Conservation (phyloP, 2,329 filamentous ascomycete genomes). For the Aspergillus sp. region DNA sequence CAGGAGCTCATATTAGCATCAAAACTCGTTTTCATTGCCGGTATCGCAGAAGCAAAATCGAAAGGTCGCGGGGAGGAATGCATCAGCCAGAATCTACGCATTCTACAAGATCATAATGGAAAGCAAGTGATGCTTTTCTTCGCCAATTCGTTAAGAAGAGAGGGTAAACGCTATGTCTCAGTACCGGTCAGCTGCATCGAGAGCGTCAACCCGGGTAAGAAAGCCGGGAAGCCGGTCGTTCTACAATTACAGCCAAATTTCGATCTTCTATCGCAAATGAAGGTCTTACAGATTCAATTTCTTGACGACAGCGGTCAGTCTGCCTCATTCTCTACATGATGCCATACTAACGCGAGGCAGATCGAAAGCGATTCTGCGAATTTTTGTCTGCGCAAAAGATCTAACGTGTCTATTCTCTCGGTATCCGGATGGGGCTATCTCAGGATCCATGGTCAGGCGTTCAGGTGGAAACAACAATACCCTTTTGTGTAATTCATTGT, state of each 20-base stretch:
- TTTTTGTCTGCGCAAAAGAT: slow-evolving; percentile 16
- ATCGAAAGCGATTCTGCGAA: slow-evolving; percentile 25
- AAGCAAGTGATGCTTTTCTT: slow-evolving; percentile 34
- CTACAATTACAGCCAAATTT: slow-evolving; percentile 35
- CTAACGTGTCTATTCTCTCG: background rate
- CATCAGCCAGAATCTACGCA: slow-evolving; percentile 39
- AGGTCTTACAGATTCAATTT: slow-evolving; percentile 31
- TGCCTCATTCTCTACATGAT: slow-evolving; percentile 1
- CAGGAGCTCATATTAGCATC: slow-evolving; percentile 35
- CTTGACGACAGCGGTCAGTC: slow-evolving; percentile 33
- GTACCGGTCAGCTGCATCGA: slow-evolving; percentile 37
- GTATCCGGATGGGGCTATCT: background rate
- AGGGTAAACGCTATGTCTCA: slow-evolving; percentile 36
- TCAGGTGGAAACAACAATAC: background rate
- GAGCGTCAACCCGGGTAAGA: slow-evolving; percentile 33
- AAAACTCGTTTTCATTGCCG: slow-evolving; percentile 34
- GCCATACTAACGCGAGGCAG: slow-evolving; percentile 10
- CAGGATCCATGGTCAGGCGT: background rate
- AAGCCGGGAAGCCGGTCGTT: slow-evolving; percentile 30
- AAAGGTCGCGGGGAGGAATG: slow-evolving; percentile 40
- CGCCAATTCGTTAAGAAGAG: slow-evolving; percentile 36
- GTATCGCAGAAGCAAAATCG: slow-evolving; percentile 38
- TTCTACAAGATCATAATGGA: slow-evolving; percentile 30
- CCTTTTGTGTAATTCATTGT: background rate
- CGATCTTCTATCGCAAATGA: slow-evolving; percentile 35